Evolutionary conservation across 805 yeast genomes (phyloP).

Genomic region (Peterozyma xylosa): DNA sequence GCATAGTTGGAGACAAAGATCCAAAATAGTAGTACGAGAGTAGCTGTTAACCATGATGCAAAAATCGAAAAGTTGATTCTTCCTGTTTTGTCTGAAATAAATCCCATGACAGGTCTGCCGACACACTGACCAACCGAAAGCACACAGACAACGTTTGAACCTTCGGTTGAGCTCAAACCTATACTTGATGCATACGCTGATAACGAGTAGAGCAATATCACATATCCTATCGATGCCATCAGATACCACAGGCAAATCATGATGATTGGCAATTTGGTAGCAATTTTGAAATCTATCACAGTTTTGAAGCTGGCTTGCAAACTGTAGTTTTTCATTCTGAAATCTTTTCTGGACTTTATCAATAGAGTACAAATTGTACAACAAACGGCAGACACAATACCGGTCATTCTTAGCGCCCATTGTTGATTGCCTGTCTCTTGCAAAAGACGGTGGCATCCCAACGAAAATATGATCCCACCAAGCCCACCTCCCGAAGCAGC

Average conservation of each 20-base stretch:
- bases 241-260: neutral
- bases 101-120: conserved; percentile 44
- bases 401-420: conserved; percentile 32
- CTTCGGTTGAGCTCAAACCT: conserved; percentile 37
- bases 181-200: conserved; percentile 37
- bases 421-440: conserved; percentile 26
- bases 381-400: conserved; percentile 19
- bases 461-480: conserved; percentile 30
- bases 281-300: too few relatives aligned
- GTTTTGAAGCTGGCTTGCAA: too few relatives aligned
- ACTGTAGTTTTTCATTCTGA: too few relatives aligned
- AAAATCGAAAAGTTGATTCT: conserved; percentile 37
- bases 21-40: conserved; percentile 17
- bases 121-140: conserved; percentile 37
- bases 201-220: conserved; percentile 36
- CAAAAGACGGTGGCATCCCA: conserved; percentile 26
- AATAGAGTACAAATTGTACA: too few relatives aligned
- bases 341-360: too few relatives aligned
- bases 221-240: conserved; percentile 21
- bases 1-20: conserved; percentile 18
- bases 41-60: conserved; percentile 33
- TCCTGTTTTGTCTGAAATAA: conserved; percentile 35
- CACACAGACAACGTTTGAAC: conserved; percentile 36
- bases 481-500: conserved; percentile 32
- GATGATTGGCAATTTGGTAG: too few relatives aligned